Evolutionary conservation across 2,329 filamentous ascomycete genomes (phyloP), one percentile per base, ranked within the genome.

Genomic region (Cryoendolithus antarcticus): DNA sequence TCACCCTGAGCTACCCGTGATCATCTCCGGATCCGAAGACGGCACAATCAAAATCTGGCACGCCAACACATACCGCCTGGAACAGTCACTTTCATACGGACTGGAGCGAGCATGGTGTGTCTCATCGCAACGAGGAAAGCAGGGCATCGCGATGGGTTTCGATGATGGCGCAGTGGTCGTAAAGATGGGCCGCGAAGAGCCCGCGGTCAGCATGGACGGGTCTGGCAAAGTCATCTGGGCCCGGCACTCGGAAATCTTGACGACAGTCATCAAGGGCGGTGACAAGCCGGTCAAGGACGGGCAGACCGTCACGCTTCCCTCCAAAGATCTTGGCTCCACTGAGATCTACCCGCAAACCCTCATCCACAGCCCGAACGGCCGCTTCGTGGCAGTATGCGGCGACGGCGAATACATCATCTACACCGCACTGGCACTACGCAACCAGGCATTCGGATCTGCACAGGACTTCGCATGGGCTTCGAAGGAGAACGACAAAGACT

Each of bases 401-500:
- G 91, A 98, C 59, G 91, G 91, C 46, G 91, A 96, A 63, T 98
- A 95, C 66, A 96, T 96, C 60, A 94, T 96, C 55, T 96, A 96
- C 67, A 96, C 91, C 21, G 88, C 91, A 40, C 73, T 96, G 42
- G 89, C 89, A 3, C 93, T 93, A 75, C 80, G 91, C 59, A 96
- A 98, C 65, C 95, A 96, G 68, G 86, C 86, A 3, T 98, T 98
- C 55, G 91, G 91, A 13, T 88, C 85, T 32, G 91, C 89, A 5
- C 67, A 96, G 37, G 91, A 98, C 64, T 98, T 98, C 60, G 88
- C 84, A 8, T 98, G 91, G 91, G 89, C 82, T 0, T 85, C 84
- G 34, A 95, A 94, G 64, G 89, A 95, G 42, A 94, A 95, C 64
- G 93, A 86, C 67, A 96, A 95, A 61, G 91, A 98, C 61, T 96